Evolutionary conservation across 179 eudicot species (phyloP).

Genomic region (Nepenthes alata): DNA sequence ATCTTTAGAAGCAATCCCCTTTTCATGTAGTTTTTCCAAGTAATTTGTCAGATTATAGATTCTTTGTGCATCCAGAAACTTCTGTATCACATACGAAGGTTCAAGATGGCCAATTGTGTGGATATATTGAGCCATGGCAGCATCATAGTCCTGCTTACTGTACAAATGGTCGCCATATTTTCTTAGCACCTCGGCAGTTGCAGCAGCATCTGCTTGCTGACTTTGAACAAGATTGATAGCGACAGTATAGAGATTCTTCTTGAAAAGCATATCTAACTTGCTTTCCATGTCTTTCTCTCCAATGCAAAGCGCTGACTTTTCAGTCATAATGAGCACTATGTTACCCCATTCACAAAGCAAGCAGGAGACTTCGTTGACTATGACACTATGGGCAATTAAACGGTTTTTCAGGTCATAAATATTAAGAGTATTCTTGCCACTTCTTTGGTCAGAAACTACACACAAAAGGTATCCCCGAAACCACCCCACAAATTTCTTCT

Average conservation of each 20-base stretch:
- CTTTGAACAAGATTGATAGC: constrained; percentile 93
- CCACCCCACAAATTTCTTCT: constrained; percentile 81
- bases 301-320: constrained; percentile 62
- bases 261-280: constrained; percentile 90
- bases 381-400: constrained; percentile 68
- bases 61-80: constrained; percentile 95
- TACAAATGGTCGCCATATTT: constrained; percentile 94
- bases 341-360: constrained; percentile 99
- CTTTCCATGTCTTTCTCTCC: constrained; percentile 99
- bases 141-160: constrained; percentile 81
- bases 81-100: constrained; percentile 93
- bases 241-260: constrained; percentile 83
- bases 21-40: constrained; percentile 88
- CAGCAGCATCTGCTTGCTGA: constrained; percentile 99
- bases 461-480: constrained; percentile 88
- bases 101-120: constrained; percentile 91
- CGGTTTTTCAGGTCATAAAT: constrained; percentile 84
- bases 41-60: constrained; percentile 89
- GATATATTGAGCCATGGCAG: constrained; percentile 91
- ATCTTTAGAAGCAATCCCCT: constrained; percentile 89
- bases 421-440: constrained; percentile 64
- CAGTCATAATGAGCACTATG: constrained; percentile 71
- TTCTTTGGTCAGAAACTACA: constrained; percentile 77
- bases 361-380: constrained; percentile 67
- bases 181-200: constrained; percentile 91